These are phyloP conservation scores for Rubia occidens DNA, from an alignment of 305 asterid genomes.

Conservation along the genomic window DNA sequence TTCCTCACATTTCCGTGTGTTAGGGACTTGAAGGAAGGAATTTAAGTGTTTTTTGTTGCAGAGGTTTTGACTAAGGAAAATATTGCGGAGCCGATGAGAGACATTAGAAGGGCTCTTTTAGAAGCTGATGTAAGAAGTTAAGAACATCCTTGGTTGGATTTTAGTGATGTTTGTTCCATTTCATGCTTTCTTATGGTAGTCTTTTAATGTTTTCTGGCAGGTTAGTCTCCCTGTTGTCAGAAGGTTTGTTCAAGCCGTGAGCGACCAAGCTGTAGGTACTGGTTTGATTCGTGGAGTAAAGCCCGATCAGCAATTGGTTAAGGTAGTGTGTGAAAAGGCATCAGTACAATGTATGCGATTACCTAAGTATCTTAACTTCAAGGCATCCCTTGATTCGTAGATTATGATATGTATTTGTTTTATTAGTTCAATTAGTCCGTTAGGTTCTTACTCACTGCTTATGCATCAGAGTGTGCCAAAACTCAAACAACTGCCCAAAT, in stretches of 20 bases:
- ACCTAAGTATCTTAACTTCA: background rate
- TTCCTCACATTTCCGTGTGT: background rate
- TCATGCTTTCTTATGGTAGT: background rate
- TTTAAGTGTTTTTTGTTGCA: conserved; percentile 26
- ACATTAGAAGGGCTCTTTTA: conserved; percentile 85
- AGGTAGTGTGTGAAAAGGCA: conserved; percentile 34
- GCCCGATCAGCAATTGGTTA: conserved; percentile 96
- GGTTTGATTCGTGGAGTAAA: conserved; percentile 84
- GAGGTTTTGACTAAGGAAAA: conserved; percentile 95
- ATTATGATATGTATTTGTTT: background rate
- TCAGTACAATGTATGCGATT: background rate
- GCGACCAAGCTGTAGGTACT: conserved; percentile 86
- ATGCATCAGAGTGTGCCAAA: background rate
- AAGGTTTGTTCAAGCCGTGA: conserved; percentile 86
- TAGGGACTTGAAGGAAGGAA: background rate
- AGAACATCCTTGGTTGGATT: conserved; percentile 19
- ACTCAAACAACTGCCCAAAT: background rate
- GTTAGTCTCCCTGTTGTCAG: conserved; percentile 98
- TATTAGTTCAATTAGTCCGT: background rate
- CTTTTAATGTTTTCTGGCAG: conserved; percentile 35
- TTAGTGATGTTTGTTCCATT: background rate
- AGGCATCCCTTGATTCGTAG: background rate
- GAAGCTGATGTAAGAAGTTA: conserved; percentile 99
- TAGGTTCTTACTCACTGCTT: background rate
- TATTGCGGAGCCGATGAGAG: conserved; percentile 93